These are phyloP conservation scores for Senecio squalidus DNA, from an alignment of 140 eudicot genomes.

Conservation along the genomic window DNA sequence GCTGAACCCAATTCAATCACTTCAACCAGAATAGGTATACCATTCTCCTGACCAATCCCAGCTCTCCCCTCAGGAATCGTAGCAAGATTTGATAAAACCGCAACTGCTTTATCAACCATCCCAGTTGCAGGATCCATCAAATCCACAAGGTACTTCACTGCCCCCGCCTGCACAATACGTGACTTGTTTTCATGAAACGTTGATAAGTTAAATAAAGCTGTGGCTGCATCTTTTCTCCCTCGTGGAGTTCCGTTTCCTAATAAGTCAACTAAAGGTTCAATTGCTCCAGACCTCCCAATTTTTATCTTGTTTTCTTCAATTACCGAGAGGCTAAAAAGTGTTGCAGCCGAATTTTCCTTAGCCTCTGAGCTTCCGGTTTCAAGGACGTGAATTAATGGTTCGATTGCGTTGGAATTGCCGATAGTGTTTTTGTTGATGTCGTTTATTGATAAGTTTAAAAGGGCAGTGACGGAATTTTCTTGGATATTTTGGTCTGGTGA, in stretches of 20 bases:
- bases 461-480: slow-evolving; percentile 91
- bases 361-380: slow-evolving; percentile 86
- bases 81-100: slow-evolving; percentile 50
- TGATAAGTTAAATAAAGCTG: slow-evolving; percentile 76
- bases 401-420: slow-evolving; percentile 70
- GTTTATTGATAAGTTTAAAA: slow-evolving; percentile 79
- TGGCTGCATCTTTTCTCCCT: slow-evolving; percentile 68
- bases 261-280: slow-evolving; percentile 45
- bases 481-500: slow-evolving; percentile 63
- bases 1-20: slow-evolving; percentile 84
- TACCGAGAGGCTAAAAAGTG: slow-evolving; percentile 78
- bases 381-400: slow-evolving; percentile 80
- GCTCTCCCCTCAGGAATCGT: slow-evolving; percentile 51
- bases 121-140: slow-evolving; percentile 63
- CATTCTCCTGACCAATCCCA: slow-evolving; percentile 59
- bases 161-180: slow-evolving; percentile 78
- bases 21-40: slow-evolving; percentile 83
- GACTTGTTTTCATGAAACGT: slow-evolving; percentile 66
- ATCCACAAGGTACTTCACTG: slow-evolving; percentile 75
- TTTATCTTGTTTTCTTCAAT: slow-evolving; percentile 60
- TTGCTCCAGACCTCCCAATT: slow-evolving; percentile 59
- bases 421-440: slow-evolving; percentile 78
- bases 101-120: slow-evolving; percentile 58
- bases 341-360: slow-evolving; percentile 85
- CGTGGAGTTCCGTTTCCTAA: slow-evolving; percentile 48